Evolutionary conservation across 306 rosid genomes (phyloP).

Genomic region (Lathyrus oleraceus): DNA sequence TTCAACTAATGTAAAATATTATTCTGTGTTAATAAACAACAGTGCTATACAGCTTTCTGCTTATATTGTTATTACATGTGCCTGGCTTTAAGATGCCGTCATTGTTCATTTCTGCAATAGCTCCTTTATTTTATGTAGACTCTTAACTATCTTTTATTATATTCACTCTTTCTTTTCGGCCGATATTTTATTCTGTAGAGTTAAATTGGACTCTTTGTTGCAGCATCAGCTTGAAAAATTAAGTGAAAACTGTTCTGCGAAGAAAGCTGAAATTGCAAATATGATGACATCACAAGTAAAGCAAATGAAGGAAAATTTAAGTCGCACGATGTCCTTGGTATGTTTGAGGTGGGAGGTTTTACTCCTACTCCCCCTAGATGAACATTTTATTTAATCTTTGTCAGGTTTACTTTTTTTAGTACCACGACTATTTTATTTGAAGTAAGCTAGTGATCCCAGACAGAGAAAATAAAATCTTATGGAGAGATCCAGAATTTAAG

Average conservation of each 20-base stretch:
- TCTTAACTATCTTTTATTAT: neutral
- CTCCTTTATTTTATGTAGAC: constrained; percentile 11
- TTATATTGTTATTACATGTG: constrained; percentile 8
- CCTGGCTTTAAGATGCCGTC: constrained; percentile 19
- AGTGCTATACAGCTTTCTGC: neutral
- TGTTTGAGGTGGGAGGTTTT: constrained; percentile 30
- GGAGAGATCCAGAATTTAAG: neutral
- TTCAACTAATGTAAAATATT: constrained; percentile 1
- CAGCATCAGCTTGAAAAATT: constrained; percentile 57
- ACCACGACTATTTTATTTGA: constrained; percentile 16
- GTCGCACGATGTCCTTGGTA: constrained; percentile 65
- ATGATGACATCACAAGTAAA: constrained; percentile 74
- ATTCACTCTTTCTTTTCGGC: constrained; percentile 17
- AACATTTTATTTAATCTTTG: constrained; percentile 22
- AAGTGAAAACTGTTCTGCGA: constrained; percentile 42
- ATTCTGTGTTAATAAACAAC: constrained; percentile 12
- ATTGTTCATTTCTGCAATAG: constrained; percentile 21
- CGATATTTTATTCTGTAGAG: neutral
- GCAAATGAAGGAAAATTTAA: constrained; percentile 63
- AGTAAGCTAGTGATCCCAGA: neutral
- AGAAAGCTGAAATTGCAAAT: constrained; percentile 55
- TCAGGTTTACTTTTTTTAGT: neutral
- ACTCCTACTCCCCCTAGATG: constrained; percentile 5
- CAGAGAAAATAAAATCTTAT: neutral
- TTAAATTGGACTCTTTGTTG: constrained; percentile 33